Base-by-base conservation (phyloP, 2,329 filamentous ascomycete genomes). In the Cytospora leucostoma region DNA sequence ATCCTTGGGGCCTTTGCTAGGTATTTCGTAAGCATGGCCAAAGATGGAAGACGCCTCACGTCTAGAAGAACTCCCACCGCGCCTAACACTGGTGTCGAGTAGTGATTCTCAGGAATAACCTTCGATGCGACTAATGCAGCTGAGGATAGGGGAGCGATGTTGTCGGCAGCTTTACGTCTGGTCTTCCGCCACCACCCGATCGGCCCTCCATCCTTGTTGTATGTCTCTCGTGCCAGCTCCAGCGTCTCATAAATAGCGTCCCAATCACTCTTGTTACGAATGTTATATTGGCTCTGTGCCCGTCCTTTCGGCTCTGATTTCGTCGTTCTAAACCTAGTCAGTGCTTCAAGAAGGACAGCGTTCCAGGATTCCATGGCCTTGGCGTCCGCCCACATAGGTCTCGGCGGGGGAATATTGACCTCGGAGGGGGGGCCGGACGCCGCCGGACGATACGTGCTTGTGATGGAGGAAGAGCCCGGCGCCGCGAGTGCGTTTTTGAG, bases 21-120 rank as follows among this genome's bases (percentile, higher is more conserved):
- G 17, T 44, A 19, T 11, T 47, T 10, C 10, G 6, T 7, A n/a
- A 2, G 7, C 7, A 19, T 8, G 2, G n/a, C 7, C n/a, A 21
- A 17, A 10, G 44, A 47, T 21, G 8, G n/a, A 21, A 19, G n/a
- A 47, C 3, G 34, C 33, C 62, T 56, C 32, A 64, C 62, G 56
- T 64, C 62, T 17, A 64, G 21, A n/a, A 64, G 37, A 5, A 64
- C 37, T 19, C 51, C 62, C 15, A 64, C 50, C 0, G 62, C 62
- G 34, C 62, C 62, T 13, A 64, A 40, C 17, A 61, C 51, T 8
- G 62, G 62, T 8, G 62, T 64, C 12, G 57, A 47, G 34, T 44
- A 64, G 1, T 47, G 19, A 17, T 38, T 55, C 1, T 65, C 55
- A 4, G 63, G 63, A 7, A 50, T 33, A 4, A 40, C 7, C 13